Conservation (phyloP, 2,329 filamentous ascomycete species). For the Colletotrichum gloeosporioides region DNA sequence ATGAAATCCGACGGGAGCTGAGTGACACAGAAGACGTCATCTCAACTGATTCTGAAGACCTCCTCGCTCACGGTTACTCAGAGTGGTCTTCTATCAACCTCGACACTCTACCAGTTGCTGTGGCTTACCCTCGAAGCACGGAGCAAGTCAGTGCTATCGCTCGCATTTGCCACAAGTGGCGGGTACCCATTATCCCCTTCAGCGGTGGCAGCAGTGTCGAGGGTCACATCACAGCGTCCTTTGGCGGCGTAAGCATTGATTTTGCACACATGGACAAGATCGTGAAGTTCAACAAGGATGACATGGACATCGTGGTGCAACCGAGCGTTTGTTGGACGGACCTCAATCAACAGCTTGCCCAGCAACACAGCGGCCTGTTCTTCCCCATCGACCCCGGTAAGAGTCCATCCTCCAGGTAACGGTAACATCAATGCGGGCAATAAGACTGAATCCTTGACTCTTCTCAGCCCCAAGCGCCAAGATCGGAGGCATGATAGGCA, state of each 20-base stretch:
- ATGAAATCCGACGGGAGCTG: conserved; percentile 53
- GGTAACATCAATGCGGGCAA: neutral
- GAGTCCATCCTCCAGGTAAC: conserved; percentile 39
- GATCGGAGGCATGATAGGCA: conserved; percentile 66
- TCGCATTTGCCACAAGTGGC: neutral
- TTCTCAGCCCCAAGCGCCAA: neutral
- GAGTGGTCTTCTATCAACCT: neutral
- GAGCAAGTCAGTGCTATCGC: neutral
- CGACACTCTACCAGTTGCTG: neutral
- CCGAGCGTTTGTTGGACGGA: conserved; percentile 71
- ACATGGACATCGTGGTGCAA: conserved; percentile 74
- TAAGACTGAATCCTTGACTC: neutral
- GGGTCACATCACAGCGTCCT: conserved; percentile 70
- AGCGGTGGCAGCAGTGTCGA: conserved; percentile 76
- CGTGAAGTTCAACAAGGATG: conserved; percentile 66
- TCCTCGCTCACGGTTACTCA: neutral
- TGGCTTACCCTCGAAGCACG: neutral
- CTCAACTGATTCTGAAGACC: neutral
- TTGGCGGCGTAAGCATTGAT: conserved; percentile 72
- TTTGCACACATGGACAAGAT: conserved; percentile 71
- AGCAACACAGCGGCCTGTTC: conserved; percentile 60
- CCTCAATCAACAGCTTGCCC: conserved; percentile 67
- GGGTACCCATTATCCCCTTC: conserved; percentile 50
- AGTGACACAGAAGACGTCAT: conserved; percentile 27
- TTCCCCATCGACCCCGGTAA: conserved; percentile 74